Evolutionary conservation across 139 green algal species (phyloP).

Genomic region (Chlorella sp.): DNA sequence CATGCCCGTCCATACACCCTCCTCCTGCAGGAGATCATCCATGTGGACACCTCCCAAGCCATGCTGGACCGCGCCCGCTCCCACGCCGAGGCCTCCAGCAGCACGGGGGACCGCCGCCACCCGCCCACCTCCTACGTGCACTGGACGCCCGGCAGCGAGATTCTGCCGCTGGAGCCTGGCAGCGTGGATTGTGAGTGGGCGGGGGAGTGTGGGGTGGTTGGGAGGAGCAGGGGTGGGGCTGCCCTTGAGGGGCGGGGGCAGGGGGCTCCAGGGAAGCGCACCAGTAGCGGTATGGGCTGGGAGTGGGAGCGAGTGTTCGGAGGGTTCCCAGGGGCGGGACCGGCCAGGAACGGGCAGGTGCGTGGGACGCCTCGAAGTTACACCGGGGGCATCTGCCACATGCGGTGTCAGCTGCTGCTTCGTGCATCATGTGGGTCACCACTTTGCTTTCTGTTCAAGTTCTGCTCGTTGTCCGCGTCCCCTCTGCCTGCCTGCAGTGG

Average conservation of each 20-base stretch:
- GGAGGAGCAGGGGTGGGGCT: no score
- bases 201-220: neutral
- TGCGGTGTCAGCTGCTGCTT: neutral
- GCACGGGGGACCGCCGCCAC: neutral
- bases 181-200: slow-evolving; percentile 41
- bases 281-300: no score
- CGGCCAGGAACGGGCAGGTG: no score
- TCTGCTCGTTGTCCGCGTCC: neutral
- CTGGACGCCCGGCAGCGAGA: slow-evolving; percentile 41
- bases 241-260: no score
- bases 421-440: neutral
- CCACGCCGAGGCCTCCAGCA: slow-evolving; percentile 11
- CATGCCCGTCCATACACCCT: no score
- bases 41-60: slow-evolving; percentile 20
- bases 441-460: neutral
- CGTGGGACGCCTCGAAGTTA: no score
- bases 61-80: slow-evolving; percentile 23
- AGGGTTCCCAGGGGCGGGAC: neutral
- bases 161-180: slow-evolving; percentile 49
- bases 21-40: neutral
- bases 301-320: neutral
- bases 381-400: no score
- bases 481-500: slow-evolving; percentile 46
- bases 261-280: no score
- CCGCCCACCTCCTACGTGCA: slow-evolving; percentile 23